Evolutionary conservation across 2,329 filamentous ascomycete genomes (phyloP).

Genomic region (Ophiostoma pallidulum): DNA sequence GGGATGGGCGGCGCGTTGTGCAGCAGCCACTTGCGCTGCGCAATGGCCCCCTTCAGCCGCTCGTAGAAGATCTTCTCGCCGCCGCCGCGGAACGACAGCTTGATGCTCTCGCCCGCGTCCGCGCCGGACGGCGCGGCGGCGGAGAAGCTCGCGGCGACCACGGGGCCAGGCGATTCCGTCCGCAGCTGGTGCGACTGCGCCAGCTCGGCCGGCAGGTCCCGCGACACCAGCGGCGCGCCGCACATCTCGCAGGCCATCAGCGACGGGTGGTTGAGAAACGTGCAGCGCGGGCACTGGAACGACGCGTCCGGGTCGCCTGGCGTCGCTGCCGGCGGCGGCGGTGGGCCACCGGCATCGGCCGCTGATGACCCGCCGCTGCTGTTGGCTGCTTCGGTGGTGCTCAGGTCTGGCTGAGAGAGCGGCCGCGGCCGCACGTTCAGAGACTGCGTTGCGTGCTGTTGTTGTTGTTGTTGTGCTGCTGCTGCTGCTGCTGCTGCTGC

Average conservation of each 20-base stretch:
- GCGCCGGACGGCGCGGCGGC: conserved; percentile 18
- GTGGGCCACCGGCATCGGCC: too few relatives aligned
- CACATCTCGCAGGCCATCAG: conserved; percentile 84
- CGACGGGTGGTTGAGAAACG: conserved; percentile 87
- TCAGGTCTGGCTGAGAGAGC: conserved; percentile 5
- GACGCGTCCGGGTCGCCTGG: conserved; percentile 29
- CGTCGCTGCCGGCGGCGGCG: conserved; percentile 11
- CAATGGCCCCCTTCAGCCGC: conserved; percentile 74
- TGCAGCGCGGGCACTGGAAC: conserved; percentile 75
- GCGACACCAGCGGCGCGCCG: conserved; percentile 60
- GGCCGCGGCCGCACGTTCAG: conserved; percentile 24
- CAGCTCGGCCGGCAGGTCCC: conserved; percentile 32
- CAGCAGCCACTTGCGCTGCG: conserved; percentile 91
- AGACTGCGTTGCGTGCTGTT: conserved; percentile 13
- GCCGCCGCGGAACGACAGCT: conserved; percentile 81
- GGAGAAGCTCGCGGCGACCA: conserved; percentile 34
- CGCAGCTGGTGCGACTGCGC: conserved; percentile 36
- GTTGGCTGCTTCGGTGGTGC: background rate
- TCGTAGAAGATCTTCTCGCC: conserved; percentile 89
- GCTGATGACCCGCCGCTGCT: background rate
- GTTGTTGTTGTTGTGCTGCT: background rate
- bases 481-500: too few relatives aligned
- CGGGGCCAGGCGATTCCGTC: conserved; percentile 70
- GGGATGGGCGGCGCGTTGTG: conserved; percentile 84
- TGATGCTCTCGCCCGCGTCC: conserved; percentile 66